phyloP scores from a whole-genome alignment of 495 filamentous ascomycete genomes.

The Penicillium desertorum region DNA sequence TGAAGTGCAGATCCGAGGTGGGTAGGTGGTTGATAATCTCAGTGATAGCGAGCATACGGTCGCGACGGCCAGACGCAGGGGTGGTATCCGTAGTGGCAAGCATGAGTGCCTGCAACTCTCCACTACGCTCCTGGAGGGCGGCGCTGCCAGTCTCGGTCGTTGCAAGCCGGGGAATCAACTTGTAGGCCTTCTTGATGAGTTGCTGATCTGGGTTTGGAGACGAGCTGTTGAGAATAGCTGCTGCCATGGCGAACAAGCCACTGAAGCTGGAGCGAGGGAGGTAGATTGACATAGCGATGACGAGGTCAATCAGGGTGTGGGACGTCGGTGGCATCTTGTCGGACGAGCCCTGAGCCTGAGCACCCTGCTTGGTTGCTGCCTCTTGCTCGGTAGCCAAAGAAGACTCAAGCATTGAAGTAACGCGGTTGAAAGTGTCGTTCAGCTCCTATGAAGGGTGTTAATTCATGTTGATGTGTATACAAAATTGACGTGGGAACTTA shows the following conservation, averaged over 20 bases:
- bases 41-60: constrained; percentile 79
- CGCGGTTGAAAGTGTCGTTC: constrained; percentile 80
- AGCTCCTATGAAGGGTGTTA: constrained; percentile 59
- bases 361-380: constrained; percentile 62
- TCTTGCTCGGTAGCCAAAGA: constrained; percentile 55
- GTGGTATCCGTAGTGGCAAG: constrained; percentile 76
- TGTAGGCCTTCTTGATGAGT: constrained; percentile 99
- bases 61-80: constrained; percentile 76
- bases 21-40: constrained; percentile 76
- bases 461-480: not conserved
- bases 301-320: constrained; percentile 92
- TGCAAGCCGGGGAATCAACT: constrained; percentile 85
- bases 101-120: constrained; percentile 76
- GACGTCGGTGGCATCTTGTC: constrained; percentile 86
- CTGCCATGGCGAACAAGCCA: constrained; percentile 77
- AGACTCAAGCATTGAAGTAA: constrained; percentile 76
- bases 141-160: constrained; percentile 69
- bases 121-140: constrained; percentile 68
- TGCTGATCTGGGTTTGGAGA: constrained; percentile 65
- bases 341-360: constrained; percentile 55
- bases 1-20: constrained; percentile 77
- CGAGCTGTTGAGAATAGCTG: constrained; percentile 68
- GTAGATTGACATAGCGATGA: constrained; percentile 93
- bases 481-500: constrained; percentile 25
- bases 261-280: constrained; percentile 79